These are phyloP conservation scores for Gigaspora rosea DNA, from an alignment of 192 early-diverging fungal species.

Conservation along the genomic window DNA sequence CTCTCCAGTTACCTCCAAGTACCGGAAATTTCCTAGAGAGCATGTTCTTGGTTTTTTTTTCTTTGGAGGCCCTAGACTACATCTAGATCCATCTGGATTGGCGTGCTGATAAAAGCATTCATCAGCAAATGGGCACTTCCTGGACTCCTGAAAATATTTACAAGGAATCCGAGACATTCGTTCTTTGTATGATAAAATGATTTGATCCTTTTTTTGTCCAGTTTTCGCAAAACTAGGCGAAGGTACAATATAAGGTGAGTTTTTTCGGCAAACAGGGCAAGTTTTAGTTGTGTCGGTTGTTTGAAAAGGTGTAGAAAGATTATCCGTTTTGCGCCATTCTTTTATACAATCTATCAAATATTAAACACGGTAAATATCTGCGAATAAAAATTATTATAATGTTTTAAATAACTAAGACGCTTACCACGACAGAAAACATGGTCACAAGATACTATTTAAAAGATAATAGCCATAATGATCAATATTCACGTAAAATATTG, in stretches of 20 bases:
- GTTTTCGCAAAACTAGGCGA: background rate
- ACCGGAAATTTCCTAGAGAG: background rate
- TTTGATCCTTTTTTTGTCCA: background rate
- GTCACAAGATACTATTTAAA: conserved; percentile 30
- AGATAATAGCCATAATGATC: background rate
- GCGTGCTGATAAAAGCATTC: conserved; percentile 15
- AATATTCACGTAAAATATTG: background rate
- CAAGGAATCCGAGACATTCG: conserved; percentile 18
- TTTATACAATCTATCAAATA: conserved; percentile 17
- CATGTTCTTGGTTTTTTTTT: conserved; percentile 3
- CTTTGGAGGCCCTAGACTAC: conserved; percentile 1
- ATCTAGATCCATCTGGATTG: conserved; percentile 24
- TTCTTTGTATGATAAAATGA: conserved; percentile 14
- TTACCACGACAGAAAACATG: conserved; percentile 34
- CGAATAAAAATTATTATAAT: background rate
- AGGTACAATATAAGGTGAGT: conserved; percentile 23
- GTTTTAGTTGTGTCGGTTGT: conserved; percentile 5
- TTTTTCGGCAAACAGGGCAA: conserved; percentile 29
- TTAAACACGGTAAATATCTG: background rate
- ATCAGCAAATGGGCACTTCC: conserved; percentile 23
- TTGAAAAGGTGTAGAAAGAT: background rate
- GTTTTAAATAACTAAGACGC: background rate
- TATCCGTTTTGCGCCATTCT: conserved; percentile 23
- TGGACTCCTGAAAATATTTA: conserved; percentile 14
- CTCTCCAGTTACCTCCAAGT: background rate